Conservation (phyloP, 441 rosid species). For the Corymbia citriodora region DNA sequence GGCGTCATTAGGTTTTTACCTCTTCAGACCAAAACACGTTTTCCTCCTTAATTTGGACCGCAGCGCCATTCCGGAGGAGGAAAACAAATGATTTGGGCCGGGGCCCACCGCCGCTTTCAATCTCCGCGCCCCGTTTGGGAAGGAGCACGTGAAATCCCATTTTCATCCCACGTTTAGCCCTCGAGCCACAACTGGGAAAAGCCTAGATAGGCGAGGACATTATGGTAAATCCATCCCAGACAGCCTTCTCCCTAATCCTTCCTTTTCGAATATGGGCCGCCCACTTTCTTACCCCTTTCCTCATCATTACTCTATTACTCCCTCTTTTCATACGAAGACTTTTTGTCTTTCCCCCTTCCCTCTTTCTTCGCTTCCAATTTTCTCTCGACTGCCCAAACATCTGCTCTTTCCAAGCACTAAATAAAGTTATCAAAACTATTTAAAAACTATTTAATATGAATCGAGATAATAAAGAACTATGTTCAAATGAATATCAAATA, state of each 20-base stretch:
- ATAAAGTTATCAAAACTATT: background rate
- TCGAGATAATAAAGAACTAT: background rate
- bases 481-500: background rate
- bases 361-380: background rate
- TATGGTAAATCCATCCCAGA: background rate
- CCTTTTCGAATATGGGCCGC: background rate
- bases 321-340: background rate
- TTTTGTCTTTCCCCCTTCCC: background rate
- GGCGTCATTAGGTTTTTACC: too few species aligned
- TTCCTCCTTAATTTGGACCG: background rate
- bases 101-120: background rate
- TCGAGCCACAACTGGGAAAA: background rate
- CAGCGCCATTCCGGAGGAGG: background rate
- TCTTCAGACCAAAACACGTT: background rate
- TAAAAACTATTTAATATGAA: background rate
- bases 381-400: background rate
- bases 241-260: background rate
- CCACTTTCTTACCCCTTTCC: background rate
- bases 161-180: background rate
- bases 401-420: background rate
- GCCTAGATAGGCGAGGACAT: background rate
- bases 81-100: background rate
- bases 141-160: background rate
- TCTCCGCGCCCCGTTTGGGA: background rate
- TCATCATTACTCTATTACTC: background rate